Conservation (phyloP, 331 rosid genomes). For the Saraca asoca region DNA sequence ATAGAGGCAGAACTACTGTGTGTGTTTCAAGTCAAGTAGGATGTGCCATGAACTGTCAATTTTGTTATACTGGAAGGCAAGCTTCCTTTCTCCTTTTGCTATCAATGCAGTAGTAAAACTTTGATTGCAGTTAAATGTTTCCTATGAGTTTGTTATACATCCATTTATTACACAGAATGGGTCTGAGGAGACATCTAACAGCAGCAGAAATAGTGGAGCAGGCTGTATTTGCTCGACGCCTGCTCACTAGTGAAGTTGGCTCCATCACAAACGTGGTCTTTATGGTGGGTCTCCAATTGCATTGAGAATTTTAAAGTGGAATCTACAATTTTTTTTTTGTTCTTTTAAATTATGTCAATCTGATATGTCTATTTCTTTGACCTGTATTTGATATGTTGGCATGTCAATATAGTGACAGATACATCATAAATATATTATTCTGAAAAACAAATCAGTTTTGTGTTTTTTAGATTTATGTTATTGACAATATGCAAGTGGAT, state of each 20-base stretch:
- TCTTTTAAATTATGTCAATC: too few relatives aligned
- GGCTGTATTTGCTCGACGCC: conserved; percentile 75
- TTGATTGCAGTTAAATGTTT: conserved; percentile 8
- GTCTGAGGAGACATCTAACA: conserved; percentile 77
- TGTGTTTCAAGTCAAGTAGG: conserved; percentile 99
- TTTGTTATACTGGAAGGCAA: conserved; percentile 93
- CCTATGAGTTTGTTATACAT: conserved; percentile 18
- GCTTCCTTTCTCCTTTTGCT: conserved; percentile 34
- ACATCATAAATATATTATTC: too few relatives aligned
- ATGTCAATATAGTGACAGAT: too few relatives aligned
- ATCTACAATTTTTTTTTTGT: too few relatives aligned
- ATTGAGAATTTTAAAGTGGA: conserved; percentile 23
- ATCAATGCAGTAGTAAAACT: conserved; percentile 6
- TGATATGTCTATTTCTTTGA: too few relatives aligned
- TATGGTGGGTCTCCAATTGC: conserved; percentile 59
- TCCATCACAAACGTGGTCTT: conserved; percentile 83
- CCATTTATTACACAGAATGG: conserved; percentile 72
- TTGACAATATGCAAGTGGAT: too few relatives aligned
- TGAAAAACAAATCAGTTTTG: too few relatives aligned
- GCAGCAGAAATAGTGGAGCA: conserved; percentile 96
- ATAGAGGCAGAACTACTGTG: conserved; percentile 80
- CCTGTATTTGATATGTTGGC: too few relatives aligned
- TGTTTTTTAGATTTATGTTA: too few relatives aligned
- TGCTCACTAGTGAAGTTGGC: conserved; percentile 83
- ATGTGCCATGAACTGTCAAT: conserved; percentile 94